Base-by-base conservation (phyloP, 129 eudicot genomes). In the Pittosporum tobira region DNA sequence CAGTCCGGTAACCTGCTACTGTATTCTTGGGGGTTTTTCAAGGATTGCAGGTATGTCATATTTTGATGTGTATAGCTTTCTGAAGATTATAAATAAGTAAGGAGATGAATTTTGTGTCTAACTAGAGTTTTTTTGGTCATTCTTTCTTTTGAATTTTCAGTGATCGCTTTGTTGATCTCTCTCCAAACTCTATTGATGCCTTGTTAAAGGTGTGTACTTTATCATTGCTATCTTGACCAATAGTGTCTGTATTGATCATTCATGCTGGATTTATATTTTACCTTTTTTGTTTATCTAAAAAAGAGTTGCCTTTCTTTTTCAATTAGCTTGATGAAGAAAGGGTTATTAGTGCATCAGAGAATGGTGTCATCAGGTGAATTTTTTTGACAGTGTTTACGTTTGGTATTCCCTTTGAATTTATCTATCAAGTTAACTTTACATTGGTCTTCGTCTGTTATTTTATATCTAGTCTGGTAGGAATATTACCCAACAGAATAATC, bases 11-110 rank as follows among this genome's bases (percentile, higher is more conserved):
- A 78, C 8, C 65, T 93, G n/a, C 55, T 93, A 55, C 66, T 93
- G 68, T 93, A 93, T 81, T 87, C 96, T n/a, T 93, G 99, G 99
- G 99, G 99, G 1, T 93, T 76, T 74, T 93, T 93, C 86, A 87
- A 93, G 76, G 99, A 93, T 76, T 93, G 96, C 99, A 93, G 99
- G 99, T 87, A 79, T 50, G 5, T 54, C 27, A 21, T 38, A 16
- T 60, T 42, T 59, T 8, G 22, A 26, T 23, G 8, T 48, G 28
- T 40, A 23, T 11, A 28, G 43, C 43, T 30, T 12, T 64, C n/a
- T 2, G 21, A 62, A 36, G 48, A 45, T 16, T 23, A 19, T 14
- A 2, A 57, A 31, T 24, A 22, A 36, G 27, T 2, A 51, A 15
- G 42, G 54, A 34, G 26, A 28, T 56, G 13, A n/a, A n/a, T n/a